A percentile compares a stretch with the other conserved stretches of the same genome.
These are phyloP conservation scores for Lactarius sanguifluus DNA, from an alignment of 768 basidiomycete genomes.

Conservation along the genomic window DNA sequence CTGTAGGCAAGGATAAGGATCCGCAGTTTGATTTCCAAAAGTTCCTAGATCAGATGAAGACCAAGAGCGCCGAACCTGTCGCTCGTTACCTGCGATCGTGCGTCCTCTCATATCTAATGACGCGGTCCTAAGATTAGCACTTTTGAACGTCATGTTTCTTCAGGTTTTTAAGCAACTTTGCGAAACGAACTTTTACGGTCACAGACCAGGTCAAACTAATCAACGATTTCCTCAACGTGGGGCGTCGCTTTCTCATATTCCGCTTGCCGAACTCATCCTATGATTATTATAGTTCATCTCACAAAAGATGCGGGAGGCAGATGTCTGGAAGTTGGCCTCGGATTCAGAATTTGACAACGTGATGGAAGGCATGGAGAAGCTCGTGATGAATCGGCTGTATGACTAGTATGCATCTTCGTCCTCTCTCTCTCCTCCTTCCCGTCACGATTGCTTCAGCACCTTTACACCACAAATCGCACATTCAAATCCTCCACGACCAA, in stretches of 20 bases:
- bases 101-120: constrained; percentile 37
- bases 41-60: constrained; percentile 94
- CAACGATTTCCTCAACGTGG: constrained; percentile 85
- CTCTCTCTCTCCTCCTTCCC: not conserved
- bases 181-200: constrained; percentile 88
- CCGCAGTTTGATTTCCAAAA: constrained; percentile 87
- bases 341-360: constrained; percentile 93
- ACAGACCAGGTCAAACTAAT: constrained; percentile 95
- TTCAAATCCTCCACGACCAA: constrained; percentile 64
- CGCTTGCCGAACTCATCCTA: constrained; percentile 19
- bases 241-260: constrained; percentile 31
- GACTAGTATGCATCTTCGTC: constrained; percentile 69
- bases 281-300: constrained; percentile 71
- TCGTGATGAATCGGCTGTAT: constrained; percentile 97
- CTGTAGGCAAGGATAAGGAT: constrained; percentile 37
- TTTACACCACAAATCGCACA: constrained; percentile 84
- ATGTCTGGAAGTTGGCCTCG: constrained; percentile 76
- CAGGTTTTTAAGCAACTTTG: constrained; percentile 92
- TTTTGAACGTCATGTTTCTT: not conserved
- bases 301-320: constrained; percentile 78
- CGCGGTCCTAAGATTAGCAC: not conserved
- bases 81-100: constrained; percentile 95
- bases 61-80: constrained; percentile 83
- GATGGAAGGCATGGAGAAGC: constrained; percentile 98
- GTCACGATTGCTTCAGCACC: constrained; percentile 54